A percentile compares a stretch with the other conserved stretches of the same genome.
Evolutionary conservation across 768 basidiomycete genomes (phyloP).

Genomic region (Leucogyrophana mollusca): DNA sequence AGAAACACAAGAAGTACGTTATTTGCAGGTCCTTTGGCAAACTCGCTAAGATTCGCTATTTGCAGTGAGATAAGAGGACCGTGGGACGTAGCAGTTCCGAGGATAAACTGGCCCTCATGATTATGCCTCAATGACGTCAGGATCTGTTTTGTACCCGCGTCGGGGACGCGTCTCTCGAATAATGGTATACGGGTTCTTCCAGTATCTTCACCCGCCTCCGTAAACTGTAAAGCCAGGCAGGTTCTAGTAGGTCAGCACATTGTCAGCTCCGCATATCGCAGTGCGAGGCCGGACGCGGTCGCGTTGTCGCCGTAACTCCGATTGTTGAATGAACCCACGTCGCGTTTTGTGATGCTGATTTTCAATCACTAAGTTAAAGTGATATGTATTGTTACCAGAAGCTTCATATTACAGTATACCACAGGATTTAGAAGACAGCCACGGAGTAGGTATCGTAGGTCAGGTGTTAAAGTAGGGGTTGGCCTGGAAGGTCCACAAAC

Average conservation of each 20-base stretch:
- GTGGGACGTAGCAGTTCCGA: conserved; percentile 87
- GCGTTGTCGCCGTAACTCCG: too few species aligned
- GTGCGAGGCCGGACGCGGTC: too few species aligned
- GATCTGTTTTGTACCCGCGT: too few species aligned
- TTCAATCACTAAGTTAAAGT: conserved; percentile 7
- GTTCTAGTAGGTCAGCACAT: too few species aligned
- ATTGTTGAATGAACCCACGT: too few species aligned
- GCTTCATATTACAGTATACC: conserved; percentile 39
- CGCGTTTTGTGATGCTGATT: background rate
- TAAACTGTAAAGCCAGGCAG: too few species aligned
- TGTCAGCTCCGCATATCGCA: too few species aligned
- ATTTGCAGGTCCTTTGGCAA: conserved; percentile 10
- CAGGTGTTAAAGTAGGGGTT: conserved; percentile 20
- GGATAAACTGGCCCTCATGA: conserved; percentile 44
- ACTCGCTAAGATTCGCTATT: conserved; percentile 11
- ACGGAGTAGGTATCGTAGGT: conserved; percentile 32
- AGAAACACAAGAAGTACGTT: conserved; percentile 82
- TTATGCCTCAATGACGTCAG: conserved; percentile 1
- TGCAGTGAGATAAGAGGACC: conserved; percentile 85
- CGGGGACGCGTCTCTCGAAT: too few species aligned
- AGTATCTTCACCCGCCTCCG: too few species aligned
- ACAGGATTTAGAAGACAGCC: conserved; percentile 27
- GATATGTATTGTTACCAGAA: conserved; percentile 20
- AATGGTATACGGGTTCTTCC: too few species aligned
- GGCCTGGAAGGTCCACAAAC: conserved; percentile 17